phyloP scores from a whole-genome alignment of 345 rosid species.

The Syzygium aromaticum region DNA sequence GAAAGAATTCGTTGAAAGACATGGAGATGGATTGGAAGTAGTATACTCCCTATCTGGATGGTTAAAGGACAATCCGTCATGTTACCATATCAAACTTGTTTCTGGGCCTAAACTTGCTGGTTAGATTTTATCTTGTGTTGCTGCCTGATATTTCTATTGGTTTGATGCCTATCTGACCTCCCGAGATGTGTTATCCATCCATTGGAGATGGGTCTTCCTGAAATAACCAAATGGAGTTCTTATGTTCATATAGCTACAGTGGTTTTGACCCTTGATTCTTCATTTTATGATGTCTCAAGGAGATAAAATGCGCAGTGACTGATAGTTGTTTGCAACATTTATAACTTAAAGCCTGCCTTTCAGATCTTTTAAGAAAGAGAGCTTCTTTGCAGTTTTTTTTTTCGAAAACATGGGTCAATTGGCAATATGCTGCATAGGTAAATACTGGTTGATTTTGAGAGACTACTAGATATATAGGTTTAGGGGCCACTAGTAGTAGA shows the following conservation, averaged over 20 bases:
- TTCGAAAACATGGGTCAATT: background rate
- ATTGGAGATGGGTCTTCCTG: background rate
- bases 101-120: conserved; percentile 67
- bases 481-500: background rate
- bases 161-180: background rate
- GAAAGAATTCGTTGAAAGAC: conserved; percentile 57
- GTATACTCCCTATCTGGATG: conserved; percentile 78
- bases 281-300: background rate
- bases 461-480: background rate
- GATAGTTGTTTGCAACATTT: background rate
- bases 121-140: conserved; percentile 9
- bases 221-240: background rate
- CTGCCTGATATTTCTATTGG: background rate
- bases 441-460: background rate
- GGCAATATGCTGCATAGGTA: background rate
- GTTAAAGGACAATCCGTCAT: conserved; percentile 50
- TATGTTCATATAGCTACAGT: background rate
- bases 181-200: background rate
- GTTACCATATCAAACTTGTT: conserved; percentile 60
- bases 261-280: background rate
- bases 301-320: background rate
- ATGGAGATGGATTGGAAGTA: conserved; percentile 49
- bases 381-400: background rate
- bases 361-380: background rate
- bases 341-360: background rate